phyloP scores from a whole-genome alignment of 805 yeast species.

The Pichia insulana region DNA sequence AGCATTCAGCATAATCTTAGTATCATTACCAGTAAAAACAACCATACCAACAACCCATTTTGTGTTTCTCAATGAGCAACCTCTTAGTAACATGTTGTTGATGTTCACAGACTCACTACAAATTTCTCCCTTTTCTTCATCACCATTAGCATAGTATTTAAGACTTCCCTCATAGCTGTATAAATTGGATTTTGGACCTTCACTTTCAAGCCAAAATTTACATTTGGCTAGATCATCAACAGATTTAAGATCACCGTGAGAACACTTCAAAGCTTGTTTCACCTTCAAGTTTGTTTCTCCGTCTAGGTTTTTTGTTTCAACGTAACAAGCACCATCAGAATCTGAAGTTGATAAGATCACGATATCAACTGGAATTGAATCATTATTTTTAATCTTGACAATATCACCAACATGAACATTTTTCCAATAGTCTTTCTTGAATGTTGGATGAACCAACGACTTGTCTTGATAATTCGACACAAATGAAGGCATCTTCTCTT shows the following conservation, averaged over 20 bases:
- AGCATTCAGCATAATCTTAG: slow-evolving; percentile 74
- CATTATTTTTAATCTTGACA: slow-evolving; percentile 57
- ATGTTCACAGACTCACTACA: slow-evolving; percentile 58
- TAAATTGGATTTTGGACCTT: slow-evolving; percentile 74
- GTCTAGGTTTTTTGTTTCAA: slow-evolving; percentile 76
- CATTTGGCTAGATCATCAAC: slow-evolving; percentile 40
- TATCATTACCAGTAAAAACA: slow-evolving; percentile 66
- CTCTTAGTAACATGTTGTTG: slow-evolving; percentile 63
- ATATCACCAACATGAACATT: slow-evolving; percentile 69
- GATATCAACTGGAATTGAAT: slow-evolving; percentile 73
- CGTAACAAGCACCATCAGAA: slow-evolving; percentile 56
- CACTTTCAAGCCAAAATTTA: slow-evolving; percentile 66
- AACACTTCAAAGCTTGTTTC: slow-evolving; percentile 61
- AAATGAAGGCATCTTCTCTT: slow-evolving; percentile 21
- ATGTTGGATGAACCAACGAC: slow-evolving; percentile 17
- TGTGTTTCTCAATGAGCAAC: slow-evolving; percentile 71
- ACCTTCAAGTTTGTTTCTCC: slow-evolving; percentile 76
- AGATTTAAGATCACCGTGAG: slow-evolving; percentile 30
- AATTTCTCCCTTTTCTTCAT: slow-evolving; percentile 27
- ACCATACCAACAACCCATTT: slow-evolving; percentile 79
- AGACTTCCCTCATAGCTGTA: slow-evolving; percentile 71
- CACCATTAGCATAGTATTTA: slow-evolving; percentile 34
- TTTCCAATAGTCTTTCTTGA: slow-evolving; percentile 54
- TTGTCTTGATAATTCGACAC: slow-evolving; percentile 18
- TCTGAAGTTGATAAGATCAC: slow-evolving; percentile 61